Conservation (phyloP, 2,329 filamentous ascomycete species). For the Scorias spongiosa region DNA sequence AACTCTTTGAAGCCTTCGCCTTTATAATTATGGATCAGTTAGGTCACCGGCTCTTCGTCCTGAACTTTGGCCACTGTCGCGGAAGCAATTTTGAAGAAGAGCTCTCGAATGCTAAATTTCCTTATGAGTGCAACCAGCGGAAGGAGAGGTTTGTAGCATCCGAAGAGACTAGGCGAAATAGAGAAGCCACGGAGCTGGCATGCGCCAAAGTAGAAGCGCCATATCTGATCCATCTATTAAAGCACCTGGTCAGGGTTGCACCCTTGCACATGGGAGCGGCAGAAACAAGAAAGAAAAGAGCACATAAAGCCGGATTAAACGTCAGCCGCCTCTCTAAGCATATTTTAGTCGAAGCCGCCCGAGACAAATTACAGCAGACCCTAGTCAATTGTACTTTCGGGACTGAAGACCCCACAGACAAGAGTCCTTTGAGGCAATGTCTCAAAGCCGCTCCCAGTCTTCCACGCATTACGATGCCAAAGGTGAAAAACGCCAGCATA, state of each 20-base stretch:
- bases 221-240: conserved; percentile 26
- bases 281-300: too few species aligned
- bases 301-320: not conserved
- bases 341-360: conserved; percentile 22
- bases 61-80: conserved; percentile 21
- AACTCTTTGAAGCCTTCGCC: conserved; percentile 29
- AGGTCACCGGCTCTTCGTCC: conserved; percentile 24
- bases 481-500: conserved; percentile 25
- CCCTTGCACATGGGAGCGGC: conserved; percentile 18
- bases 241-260: conserved; percentile 24
- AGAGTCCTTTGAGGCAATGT: conserved; percentile 27
- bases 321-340: conserved; percentile 17
- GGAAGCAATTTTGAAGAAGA: conserved; percentile 10
- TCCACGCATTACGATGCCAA: conserved; percentile 15
- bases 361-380: conserved; percentile 29
- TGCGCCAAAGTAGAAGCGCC: conserved; percentile 23
- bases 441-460: conserved; percentile 24
- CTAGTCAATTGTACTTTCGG: conserved; percentile 31
- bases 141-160: not conserved
- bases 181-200: conserved; percentile 4
- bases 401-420: conserved; percentile 10
- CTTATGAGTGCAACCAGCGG: not conserved
- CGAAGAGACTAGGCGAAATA: conserved; percentile 9
- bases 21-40: conserved; percentile 26
- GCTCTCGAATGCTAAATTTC: conserved; percentile 6